Base-by-base conservation (phyloP, 2,329 filamentous ascomycete genomes). In the Fusarium algeriense region DNA sequence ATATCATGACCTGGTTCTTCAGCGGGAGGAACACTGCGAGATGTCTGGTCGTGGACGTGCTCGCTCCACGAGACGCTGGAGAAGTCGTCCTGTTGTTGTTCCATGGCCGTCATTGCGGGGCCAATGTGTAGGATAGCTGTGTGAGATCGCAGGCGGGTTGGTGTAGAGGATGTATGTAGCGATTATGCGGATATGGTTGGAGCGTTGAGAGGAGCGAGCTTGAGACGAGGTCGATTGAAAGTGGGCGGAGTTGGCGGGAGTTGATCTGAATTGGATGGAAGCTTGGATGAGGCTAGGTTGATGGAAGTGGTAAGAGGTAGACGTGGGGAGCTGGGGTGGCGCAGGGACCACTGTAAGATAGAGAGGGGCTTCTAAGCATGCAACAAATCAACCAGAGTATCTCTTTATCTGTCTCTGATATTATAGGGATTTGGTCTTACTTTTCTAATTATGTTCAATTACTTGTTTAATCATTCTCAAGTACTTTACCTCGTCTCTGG, bases 11-110 rank as follows among this genome's bases (percentile, higher is more conserved):
- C 73, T 19, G 75, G 75, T 8, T 80, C 75, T 32, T 80, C 77
- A 35, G 72, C 73, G 17, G 67, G 67, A 3, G 73, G 66, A 4
- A 64, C 48, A 46, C 11, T 30, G 41, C 54, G 74, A 49, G 74
- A 35, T n/a, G 70, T 76, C 43, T 87, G 84, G 71, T 78, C 83
- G 68, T 76, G 79, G 73, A 80, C 79, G 46, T 88, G 86, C 64
- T 91, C 90, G 79, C 89, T 90, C 93, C 93, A 97, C 64, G 92
- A 92, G 69, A 95, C 90, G 79, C 89, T 93, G 78, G 93, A 92
- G 81, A 96, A 96, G 82, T 92, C 91, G 81, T 93, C 91, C 13
- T 65, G 52, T 77, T 86, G 83, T 76, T 86, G 83, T 76, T 87
- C 85, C 72, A 85, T 83, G 75, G 84, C 84, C 67, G 84, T 74